Evolutionary conservation across 176 grass and related monocot genomes (phyloP), one percentile per base, ranked within the genome.

Genomic region (Oryza meridionalis): DNA sequence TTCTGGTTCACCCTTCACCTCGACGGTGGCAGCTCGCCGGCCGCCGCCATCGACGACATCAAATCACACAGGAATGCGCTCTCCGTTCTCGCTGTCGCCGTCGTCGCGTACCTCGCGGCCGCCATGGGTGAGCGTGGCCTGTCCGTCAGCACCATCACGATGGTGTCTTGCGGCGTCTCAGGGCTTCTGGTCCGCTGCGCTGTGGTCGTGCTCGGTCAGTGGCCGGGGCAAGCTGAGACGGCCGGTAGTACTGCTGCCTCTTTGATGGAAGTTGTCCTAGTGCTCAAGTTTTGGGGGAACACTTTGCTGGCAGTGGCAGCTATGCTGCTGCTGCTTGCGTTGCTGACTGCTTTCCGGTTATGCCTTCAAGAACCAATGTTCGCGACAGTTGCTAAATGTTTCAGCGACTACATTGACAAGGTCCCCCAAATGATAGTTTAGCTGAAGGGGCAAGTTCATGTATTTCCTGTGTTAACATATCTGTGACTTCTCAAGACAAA

Each of bases 1-100:
- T 46, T 86, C 1, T 81, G 70, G 85, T 44, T 75, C 77, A 69
- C 45, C 62, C 0, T 86, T 59, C 46, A 58, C 35, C 46, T 86
- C 11, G 45, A 81, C 62, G 5, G 70, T 11, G 12, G 11, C 24
- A n/a, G 11, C 24, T 31, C 44, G 2, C 1, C 33, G 33, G 33
- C 43, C 11, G 7, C 67, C 16, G 61, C 16, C 11, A 1, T 10
- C 0, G n/a, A 59, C 24, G 21, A 1, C 16, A 24, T 81, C 22
- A 68, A 16, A 6, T 0, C 13, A 2, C 1, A 32, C 11, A 55
- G 0, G 2, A 75, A 0, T 11, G 1, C 3, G 15, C 6, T 55
- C 16, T 0, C 5, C 9, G 2, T 17, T n/a, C 15, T 80, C 2
- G 4, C 8, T 2, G 24, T 12, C 8, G 25, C 26, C 2, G 6